phyloP scores from a whole-genome alignment of 2,329 filamentous ascomycete genomes.

The Pseudogymnoascus sp. region DNA sequence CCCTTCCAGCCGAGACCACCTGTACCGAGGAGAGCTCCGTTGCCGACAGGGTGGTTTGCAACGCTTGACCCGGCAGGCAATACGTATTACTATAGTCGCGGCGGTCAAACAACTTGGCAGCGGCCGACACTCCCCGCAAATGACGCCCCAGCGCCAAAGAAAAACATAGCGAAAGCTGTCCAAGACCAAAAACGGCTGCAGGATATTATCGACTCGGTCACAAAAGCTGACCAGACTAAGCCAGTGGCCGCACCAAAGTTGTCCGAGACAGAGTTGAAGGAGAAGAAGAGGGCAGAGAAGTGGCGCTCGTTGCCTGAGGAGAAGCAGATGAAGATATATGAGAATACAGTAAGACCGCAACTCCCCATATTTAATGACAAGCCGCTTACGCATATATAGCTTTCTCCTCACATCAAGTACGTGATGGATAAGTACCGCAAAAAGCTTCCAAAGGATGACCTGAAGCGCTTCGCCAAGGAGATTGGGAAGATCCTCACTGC shows the following conservation, averaged over 20 bases:
- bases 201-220: slow-evolving; percentile 78
- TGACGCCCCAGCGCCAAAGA: slow-evolving; percentile 45
- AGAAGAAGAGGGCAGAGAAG: slow-evolving; percentile 56
- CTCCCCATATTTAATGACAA: slow-evolving; percentile 15
- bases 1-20: slow-evolving; percentile 45
- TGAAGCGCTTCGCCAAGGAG: slow-evolving; percentile 56
- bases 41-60: slow-evolving; percentile 85
- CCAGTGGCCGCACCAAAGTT: slow-evolving; percentile 11
- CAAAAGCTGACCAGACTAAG: slow-evolving; percentile 53
- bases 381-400: slow-evolving; percentile 38
- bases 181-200: slow-evolving; percentile 56
- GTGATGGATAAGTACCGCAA: slow-evolving; percentile 81
- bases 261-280: slow-evolving; percentile 42
- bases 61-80: slow-evolving; percentile 58
- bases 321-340: slow-evolving; percentile 92
- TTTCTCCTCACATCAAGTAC: slow-evolving; percentile 77
- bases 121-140: slow-evolving; percentile 63
- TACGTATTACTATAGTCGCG: slow-evolving; percentile 78
- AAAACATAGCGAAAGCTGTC: slow-evolving; percentile 38
- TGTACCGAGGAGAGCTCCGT: slow-evolving; percentile 48
- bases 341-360: slow-evolving; percentile 68
- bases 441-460: slow-evolving; percentile 73
- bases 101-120: slow-evolving; percentile 73
- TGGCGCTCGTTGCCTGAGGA: slow-evolving; percentile 65
- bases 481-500: slow-evolving; percentile 82